phyloP scores from a whole-genome alignment of 176 grass and related monocot genomes.

The Musa beccarii region DNA sequence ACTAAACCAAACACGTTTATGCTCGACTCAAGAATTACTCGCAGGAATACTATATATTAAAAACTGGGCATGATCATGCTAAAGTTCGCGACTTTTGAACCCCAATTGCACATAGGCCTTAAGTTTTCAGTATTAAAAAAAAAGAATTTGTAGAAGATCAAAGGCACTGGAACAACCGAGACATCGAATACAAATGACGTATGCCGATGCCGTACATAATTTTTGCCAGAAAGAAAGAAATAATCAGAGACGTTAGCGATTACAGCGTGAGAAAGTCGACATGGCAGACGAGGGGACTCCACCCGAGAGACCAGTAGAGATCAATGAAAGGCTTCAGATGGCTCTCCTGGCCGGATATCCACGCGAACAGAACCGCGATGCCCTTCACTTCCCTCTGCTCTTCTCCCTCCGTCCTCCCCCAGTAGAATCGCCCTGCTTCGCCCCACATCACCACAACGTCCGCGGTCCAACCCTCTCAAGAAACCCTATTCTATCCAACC shows the following conservation, averaged over 20 bases:
- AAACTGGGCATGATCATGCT: neutral
- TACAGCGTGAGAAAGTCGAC: slow-evolving; percentile 78
- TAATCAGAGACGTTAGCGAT: slow-evolving; percentile 2
- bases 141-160: neutral
- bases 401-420: slow-evolving; percentile 28
- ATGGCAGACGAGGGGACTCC: slow-evolving; percentile 80
- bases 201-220: neutral
- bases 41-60: neutral
- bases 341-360: slow-evolving; percentile 81
- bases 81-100: no score
- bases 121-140: neutral
- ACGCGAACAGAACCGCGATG: slow-evolving; percentile 64
- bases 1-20: no score
- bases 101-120: no score
- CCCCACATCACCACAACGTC: slow-evolving; percentile 63
- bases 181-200: neutral
- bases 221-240: neutral
- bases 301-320: slow-evolving; percentile 81
- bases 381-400: slow-evolving; percentile 35
- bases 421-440: slow-evolving; percentile 62
- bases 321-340: slow-evolving; percentile 68
- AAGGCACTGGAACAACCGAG: neutral
- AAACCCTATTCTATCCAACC: no score
- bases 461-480: neutral
- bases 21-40: no score